Percentiles rank a stretch among this genome's conserved stretches.
phyloP scores from a whole-genome alignment of 768 basidiomycete species.

The Lyophyllum atratum region DNA sequence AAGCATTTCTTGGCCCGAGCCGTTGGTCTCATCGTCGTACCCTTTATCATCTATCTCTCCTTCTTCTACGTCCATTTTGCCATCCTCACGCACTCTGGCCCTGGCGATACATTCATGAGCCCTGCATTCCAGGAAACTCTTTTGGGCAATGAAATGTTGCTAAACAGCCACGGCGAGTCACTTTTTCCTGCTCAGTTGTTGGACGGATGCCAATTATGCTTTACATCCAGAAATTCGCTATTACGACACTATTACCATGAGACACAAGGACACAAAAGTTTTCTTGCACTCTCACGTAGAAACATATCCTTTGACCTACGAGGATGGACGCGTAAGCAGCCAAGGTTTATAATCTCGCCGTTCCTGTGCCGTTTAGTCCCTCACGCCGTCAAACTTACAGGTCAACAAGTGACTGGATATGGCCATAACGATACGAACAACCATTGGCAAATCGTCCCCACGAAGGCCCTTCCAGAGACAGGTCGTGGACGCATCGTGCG shows the following conservation, averaged over 20 bases:
- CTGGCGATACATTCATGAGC: conserved; percentile 97
- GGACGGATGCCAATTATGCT: background rate
- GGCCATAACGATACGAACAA: conserved; percentile 95
- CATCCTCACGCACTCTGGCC: conserved; percentile 83
- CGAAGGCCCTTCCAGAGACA: conserved; percentile 90
- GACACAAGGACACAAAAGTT: conserved; percentile 92
- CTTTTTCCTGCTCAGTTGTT: background rate
- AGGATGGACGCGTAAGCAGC: conserved; percentile 92
- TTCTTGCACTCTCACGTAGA: conserved; percentile 94
- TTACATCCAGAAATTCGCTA: conserved; percentile 83
- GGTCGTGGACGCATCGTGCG: conserved; percentile 92
- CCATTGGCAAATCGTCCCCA: conserved; percentile 93
- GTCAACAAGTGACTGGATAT: conserved; percentile 96
- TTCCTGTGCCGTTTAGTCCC: background rate
- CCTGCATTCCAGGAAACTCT: conserved; percentile 98
- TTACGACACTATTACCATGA: conserved; percentile 83
- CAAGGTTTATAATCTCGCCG: conserved; percentile 56
- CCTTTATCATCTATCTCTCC: conserved; percentile 86
- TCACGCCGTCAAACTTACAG: conserved; percentile 36
- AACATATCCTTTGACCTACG: conserved; percentile 89
- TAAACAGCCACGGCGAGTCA: conserved; percentile 84
- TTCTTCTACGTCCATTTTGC: conserved; percentile 97
- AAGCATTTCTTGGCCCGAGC: conserved; percentile 88
- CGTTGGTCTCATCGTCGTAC: conserved; percentile 83
- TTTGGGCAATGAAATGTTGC: conserved; percentile 84